These are phyloP conservation scores for Asterochloris erici DNA, from an alignment of 139 green algal species.

Conservation along the genomic window DNA sequence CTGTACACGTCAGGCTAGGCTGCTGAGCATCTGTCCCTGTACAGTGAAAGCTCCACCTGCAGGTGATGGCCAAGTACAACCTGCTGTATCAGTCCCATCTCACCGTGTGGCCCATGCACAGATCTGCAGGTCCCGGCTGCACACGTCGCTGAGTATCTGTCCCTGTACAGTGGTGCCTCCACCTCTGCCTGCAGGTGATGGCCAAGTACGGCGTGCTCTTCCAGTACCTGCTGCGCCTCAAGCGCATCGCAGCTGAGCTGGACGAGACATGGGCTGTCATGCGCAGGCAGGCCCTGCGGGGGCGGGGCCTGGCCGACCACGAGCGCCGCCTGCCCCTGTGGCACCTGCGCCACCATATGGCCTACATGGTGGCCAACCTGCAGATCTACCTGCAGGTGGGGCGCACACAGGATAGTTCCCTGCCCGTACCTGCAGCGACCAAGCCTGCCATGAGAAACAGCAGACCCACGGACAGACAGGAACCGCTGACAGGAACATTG, in stretches of 20 bases:
- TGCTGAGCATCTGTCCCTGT: too few relatives aligned
- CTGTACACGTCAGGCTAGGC: too few relatives aligned
- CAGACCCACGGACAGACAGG: background rate
- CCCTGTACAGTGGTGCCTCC: background rate
- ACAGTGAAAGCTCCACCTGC: background rate
- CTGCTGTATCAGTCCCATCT: too few relatives aligned
- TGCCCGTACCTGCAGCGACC: background rate
- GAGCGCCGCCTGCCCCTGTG: conserved; percentile 36
- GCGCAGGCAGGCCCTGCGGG: conserved; percentile 19
- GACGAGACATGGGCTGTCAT: conserved; percentile 62
- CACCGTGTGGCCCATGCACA: too few relatives aligned
- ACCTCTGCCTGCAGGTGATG: conserved; percentile 28
- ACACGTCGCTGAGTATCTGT: too few relatives aligned
- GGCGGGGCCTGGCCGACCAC: background rate
- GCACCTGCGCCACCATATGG: conserved; percentile 75
- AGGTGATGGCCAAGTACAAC: conserved; percentile 19
- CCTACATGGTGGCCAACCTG: conserved; percentile 76
- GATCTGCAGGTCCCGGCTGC: too few relatives aligned
- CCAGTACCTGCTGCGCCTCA: conserved; percentile 76
- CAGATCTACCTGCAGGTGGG: conserved; percentile 79
- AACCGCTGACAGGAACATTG: background rate
- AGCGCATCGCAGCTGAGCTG: conserved; percentile 64
- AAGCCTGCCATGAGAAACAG: background rate
- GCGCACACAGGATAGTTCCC: background rate
- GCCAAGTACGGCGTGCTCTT: conserved; percentile 77